phyloP scores from a whole-genome alignment of 2,329 filamentous ascomycete species.

The Nothophaeocryptopus gaeumannii region DNA sequence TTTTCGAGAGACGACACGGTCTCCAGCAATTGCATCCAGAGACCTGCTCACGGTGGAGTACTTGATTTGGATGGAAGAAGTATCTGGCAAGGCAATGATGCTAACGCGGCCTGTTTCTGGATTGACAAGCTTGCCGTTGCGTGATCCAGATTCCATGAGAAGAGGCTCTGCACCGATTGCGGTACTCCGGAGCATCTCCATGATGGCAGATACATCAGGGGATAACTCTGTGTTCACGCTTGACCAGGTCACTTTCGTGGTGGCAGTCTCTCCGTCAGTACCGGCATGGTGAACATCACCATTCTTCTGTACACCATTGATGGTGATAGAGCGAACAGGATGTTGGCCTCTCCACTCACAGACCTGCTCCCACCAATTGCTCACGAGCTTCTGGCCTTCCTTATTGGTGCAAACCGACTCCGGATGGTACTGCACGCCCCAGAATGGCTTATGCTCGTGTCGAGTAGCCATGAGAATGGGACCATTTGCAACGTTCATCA shows the following conservation, averaged over 20 bases:
- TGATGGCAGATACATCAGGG: constrained; percentile 36
- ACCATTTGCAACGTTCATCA: constrained; percentile 47
- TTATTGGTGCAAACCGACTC: constrained; percentile 81
- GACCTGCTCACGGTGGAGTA: constrained; percentile 22
- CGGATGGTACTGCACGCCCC: constrained; percentile 87
- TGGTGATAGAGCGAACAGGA: background rate
- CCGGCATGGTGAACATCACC: background rate
- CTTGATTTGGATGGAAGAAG: constrained; percentile 20
- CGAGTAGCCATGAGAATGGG: constrained; percentile 73
- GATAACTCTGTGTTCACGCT: background rate
- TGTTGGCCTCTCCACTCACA: constrained; percentile 23
- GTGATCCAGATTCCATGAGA: constrained; percentile 49
- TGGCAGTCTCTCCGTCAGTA: background rate
- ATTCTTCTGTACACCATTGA: background rate
- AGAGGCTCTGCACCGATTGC: constrained; percentile 38
- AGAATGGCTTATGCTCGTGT: constrained; percentile 69
- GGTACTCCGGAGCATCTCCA: constrained; percentile 34
- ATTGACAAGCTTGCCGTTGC: constrained; percentile 40
- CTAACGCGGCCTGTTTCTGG: constrained; percentile 63
- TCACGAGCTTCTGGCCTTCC: constrained; percentile 62
- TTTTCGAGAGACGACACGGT: background rate
- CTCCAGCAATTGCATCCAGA: constrained; percentile 17
- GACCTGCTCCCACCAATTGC: constrained; percentile 72
- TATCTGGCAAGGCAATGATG: constrained; percentile 66
- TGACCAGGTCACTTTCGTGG: constrained; percentile 6